Percentiles rank a stretch among this genome's conserved stretches.
phyloP scores from a whole-genome alignment of 169 alveolate species.

The Cyclospora cayetanensis region DNA sequence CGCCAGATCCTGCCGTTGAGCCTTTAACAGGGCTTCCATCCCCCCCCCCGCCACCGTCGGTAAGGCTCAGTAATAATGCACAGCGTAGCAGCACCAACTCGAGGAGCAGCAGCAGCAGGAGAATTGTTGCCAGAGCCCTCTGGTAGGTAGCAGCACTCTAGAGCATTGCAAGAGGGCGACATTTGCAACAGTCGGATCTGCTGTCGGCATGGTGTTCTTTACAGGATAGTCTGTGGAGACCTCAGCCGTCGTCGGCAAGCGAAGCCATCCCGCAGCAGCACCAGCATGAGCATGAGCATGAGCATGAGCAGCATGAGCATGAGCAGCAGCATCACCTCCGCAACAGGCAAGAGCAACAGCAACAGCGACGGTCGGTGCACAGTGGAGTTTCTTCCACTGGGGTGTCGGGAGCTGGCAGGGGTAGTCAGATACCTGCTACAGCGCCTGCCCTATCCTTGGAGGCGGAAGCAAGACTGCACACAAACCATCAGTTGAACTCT shows the following conservation, averaged over 20 bases:
- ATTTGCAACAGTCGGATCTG: background rate
- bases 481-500: constrained; percentile 17
- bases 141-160: background rate
- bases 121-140: background rate
- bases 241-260: background rate
- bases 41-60: background rate
- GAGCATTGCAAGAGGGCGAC: background rate
- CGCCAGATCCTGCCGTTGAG: background rate
- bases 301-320: background rate
- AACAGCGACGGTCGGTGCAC: background rate
- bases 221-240: background rate
- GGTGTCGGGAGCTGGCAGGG: background rate
- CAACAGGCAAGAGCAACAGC: background rate
- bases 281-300: background rate
- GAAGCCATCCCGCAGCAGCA: background rate
- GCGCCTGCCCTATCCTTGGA: background rate
- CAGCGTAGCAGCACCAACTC: background rate
- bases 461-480: background rate
- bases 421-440: background rate
- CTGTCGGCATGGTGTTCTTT: background rate
- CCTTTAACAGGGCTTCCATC: background rate
- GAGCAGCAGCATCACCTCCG: background rate
- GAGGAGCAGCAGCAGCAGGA: constrained; percentile 9
- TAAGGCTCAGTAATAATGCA: background rate
- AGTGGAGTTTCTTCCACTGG: background rate